These are phyloP conservation scores for Vaccinium myrtillus DNA, from an alignment of 148 eudicot genomes.

Conservation along the genomic window DNA sequence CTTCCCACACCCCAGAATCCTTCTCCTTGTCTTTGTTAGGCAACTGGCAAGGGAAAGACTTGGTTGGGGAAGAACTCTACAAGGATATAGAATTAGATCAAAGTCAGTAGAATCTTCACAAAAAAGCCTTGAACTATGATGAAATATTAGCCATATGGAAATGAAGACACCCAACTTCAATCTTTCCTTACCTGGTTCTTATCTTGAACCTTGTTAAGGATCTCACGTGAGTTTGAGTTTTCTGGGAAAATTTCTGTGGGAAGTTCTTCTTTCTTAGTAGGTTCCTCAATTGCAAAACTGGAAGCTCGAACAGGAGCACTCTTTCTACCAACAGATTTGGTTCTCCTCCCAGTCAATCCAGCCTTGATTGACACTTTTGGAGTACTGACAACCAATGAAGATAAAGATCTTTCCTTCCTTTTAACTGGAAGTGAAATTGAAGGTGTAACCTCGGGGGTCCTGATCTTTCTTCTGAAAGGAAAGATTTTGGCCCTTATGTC, in stretches of 20 bases:
- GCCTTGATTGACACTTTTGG: slow-evolving; percentile 54
- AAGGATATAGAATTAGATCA: background rate
- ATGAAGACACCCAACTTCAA: background rate
- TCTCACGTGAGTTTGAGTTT: slow-evolving; percentile 55
- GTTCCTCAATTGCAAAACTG: slow-evolving; percentile 40
- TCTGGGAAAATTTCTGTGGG: slow-evolving; percentile 42
- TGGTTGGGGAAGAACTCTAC: slow-evolving; percentile 46
- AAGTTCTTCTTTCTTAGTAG: slow-evolving; percentile 45
- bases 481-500: slow-evolving; percentile 67
- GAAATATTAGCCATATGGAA: background rate
- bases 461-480: slow-evolving; percentile 51
- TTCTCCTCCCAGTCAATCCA: slow-evolving; percentile 59
- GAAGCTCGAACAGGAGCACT: slow-evolving; percentile 40
- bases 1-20: slow-evolving; percentile 35
- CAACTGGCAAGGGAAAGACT: slow-evolving; percentile 33
- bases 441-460: slow-evolving; percentile 48
- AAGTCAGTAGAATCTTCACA: background rate
- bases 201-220: slow-evolving; percentile 46
- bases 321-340: slow-evolving; percentile 50
- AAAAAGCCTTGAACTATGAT: background rate
- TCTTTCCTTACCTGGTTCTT: slow-evolving; percentile 68
- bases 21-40: slow-evolving; percentile 31
- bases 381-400: slow-evolving; percentile 69
- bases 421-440: slow-evolving; percentile 50
- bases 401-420: slow-evolving; percentile 77